Base-by-base conservation (phyloP, 352 stramenopile species). In the Elongisporangium prolatum region DNA sequence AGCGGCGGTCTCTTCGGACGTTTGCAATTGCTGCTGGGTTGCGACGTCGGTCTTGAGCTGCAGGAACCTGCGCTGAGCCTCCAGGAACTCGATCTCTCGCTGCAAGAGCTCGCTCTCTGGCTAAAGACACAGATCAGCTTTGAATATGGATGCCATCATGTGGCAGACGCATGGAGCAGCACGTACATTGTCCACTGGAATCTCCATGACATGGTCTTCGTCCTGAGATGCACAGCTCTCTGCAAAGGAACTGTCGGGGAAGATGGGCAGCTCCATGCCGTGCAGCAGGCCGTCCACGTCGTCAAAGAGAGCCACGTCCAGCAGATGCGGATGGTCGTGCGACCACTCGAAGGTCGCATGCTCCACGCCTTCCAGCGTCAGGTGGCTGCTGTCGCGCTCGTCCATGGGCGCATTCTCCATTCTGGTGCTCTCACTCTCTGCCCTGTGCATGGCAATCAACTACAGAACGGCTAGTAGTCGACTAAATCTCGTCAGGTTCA, bases 31-130 rank as follows among this genome's bases (percentile, higher is more conserved):
- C 44, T 47, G 21, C 18, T 13, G 51, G 17, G 40, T 24, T 40
- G 57, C 52, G 14, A 68, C 28, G 2, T 76, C 53, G 9, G 52
- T 60, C 59, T 79, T 85, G 56, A 76, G 85, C 54, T 77, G 65
- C 37, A 86, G 50, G 38, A 85, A 84, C 14, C 86, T 67, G 63
- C 71, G 65, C 52, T 88, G 78, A 3, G 78, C 78, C 51, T 84
- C 73, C 14, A 88, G 54, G 54, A 82, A 86, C 58, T 70, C 75
- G 48, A 84, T 28, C 65, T 88, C 74, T 18, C 75, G 60, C 17
- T 56, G 28, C 52, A 74, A 51, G n/a, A 86, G 50, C 63, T 88
- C 71, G 48, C 51, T 62, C 47, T 82, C 64, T 25, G 59, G 56
- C 60, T 69, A 7, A 21, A 48, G 4, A 13, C 9, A 57, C 4